phyloP scores from a whole-genome alignment of 2,329 filamentous ascomycete genomes.

The Ophiostoma triangulosporum region DNA sequence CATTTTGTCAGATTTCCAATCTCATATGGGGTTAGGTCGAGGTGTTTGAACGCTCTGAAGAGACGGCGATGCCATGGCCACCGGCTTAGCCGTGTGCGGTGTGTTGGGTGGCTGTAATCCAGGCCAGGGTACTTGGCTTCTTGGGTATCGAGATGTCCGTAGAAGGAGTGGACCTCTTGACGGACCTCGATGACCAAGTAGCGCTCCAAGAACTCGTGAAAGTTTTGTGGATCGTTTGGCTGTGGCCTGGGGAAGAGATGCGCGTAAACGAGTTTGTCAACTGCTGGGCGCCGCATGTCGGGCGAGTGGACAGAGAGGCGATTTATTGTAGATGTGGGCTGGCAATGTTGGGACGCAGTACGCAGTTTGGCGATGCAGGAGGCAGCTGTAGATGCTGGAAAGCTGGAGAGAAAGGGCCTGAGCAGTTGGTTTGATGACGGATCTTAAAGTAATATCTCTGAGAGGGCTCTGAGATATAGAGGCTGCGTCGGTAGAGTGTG shows the following conservation, averaged over 20 bases:
- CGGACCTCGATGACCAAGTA: constrained; percentile 65
- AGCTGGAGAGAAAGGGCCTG: neutral
- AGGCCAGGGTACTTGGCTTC: constrained; percentile 73
- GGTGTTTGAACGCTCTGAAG: constrained; percentile 60
- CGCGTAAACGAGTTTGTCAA: constrained; percentile 63
- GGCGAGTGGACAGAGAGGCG: neutral
- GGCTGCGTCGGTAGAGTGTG: neutral
- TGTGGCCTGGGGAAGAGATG: constrained; percentile 58
- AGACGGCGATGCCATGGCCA: constrained; percentile 65
- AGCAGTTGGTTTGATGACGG: no score
- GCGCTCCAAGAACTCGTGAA: constrained; percentile 55
- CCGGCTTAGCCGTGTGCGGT: constrained; percentile 63
- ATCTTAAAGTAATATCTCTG: no score
- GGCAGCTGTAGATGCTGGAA: no score
- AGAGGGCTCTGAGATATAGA: neutral
- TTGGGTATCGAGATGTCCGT: constrained; percentile 63
- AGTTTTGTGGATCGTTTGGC: constrained; percentile 55
- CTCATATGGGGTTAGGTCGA: constrained; percentile 55
- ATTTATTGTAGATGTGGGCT: neutral
- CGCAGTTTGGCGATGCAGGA: no score
- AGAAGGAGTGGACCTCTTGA: constrained; percentile 65
- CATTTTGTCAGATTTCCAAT: constrained; percentile 63
- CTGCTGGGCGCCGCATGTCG: constrained; percentile 56
- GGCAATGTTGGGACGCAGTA: neutral
- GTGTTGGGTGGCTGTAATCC: constrained; percentile 60